Base-by-base conservation (phyloP, 768 basidiomycete species). In the Termitomyces sp. region DNA sequence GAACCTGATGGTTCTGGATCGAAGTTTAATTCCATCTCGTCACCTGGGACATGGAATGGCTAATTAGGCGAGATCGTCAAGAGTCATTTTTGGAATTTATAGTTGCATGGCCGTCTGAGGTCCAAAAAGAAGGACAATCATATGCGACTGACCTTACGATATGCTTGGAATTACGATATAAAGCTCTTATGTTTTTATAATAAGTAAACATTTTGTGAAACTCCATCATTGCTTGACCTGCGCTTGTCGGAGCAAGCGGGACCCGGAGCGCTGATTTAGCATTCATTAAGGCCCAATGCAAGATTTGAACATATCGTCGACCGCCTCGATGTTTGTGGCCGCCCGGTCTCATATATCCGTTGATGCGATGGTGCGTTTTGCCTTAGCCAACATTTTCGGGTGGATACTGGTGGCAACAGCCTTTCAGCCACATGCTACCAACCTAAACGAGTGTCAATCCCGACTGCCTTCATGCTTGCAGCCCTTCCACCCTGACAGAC, bases 41-140 rank as follows among this genome's bases (percentile, higher is more conserved):
- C 68, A 70, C 70, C 41, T 58, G 51, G 38, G 63, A 65, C 70
- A 63, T 70, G 67, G 68, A 50, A 65, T 60, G 66, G 59, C 67
- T 71, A 65, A 60, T 62, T 63, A 69, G 54, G 63, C 53, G 46
- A 55, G 62, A 71, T 68, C 68, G 66, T 68, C 66, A 71, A 73
- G 72, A 67, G 57, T 70, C 70, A 56, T 48, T 54, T 57, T 45
- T 59, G 53, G 62, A 64, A 60, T 60, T 62, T 64, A 62, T 57
- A 53, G 62, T 26, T 37, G 35, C 53, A 51, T 57, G 58, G 46
- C 64, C 66, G 65, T 57, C 65, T 64, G 63, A 65, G 60, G 58
- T 58, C 51, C 38, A 57, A 57, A 60, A 58, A 56, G 54, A 62
- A 51, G 48, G 60, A 54, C 50, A 53, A 42, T 33, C 37, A 59